Evolutionary conservation across 78 protist genomes (phyloP), one percentile per base, ranked within the genome.

Genomic region (Tieghemostelium lacteum): DNA sequence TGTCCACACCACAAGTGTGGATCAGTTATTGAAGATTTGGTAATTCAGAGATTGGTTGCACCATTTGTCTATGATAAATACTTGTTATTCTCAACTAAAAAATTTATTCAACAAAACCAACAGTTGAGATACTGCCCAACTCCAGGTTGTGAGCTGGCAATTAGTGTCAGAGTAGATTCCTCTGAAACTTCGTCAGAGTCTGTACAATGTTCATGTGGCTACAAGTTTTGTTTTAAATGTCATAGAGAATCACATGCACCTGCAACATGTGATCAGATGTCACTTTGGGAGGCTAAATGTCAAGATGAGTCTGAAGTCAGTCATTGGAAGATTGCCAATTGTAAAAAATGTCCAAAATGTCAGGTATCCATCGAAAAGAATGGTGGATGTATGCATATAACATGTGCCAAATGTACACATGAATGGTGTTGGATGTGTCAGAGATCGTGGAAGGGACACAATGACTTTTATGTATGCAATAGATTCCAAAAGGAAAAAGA

Each of bases 301-400:
- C 55, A 69, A 2, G 93, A 88, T 54, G 93, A 88, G 37, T 74
- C 87, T 33, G 93, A 88, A 42, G 75, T 87, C 10, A 22, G 64
- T 61, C 93, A 88, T 50, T 88, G 93, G 93, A 88, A 88, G 34
- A 36, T 62, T 33, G 93, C 73, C 19, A 88, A 88, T 37, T 77
- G 85, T 31, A 88, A 88, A 52, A 49, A 80, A 31, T 95, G 97
- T 62, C 95, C 95, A 29, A 64, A 60, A 42, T 95, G 97, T 54
- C 3, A 19, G 2, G 72, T 50, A 2, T 31, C 77, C 0, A 75
- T 91, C 20, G 94, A 92, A 64, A 95, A 95, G 80, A 87, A 86
- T 58, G 95, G 94, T 36, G 97, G 97, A 22, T 95, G 97, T 66
- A 92, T 63, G 45, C 97, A 95, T 49, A 88, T 95, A 42, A 76